Conservation (phyloP, 1,139 yeast species). For the Sugiyamaella japonica region DNA sequence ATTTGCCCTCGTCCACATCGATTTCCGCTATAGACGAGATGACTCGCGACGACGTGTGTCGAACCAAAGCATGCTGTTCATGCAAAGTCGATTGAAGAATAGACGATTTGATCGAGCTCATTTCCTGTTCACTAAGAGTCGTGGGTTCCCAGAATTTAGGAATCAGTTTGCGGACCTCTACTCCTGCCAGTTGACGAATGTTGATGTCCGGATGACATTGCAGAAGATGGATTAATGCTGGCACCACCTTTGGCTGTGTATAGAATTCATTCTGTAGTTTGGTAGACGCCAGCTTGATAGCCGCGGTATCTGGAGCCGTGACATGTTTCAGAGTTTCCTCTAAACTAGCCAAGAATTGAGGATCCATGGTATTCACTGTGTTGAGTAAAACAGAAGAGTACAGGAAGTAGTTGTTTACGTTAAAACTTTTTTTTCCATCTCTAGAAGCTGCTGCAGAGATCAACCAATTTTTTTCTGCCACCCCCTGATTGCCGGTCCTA, state of each 20-base stretch:
- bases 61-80: conserved; percentile 63
- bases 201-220: conserved; percentile 64
- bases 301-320: conserved; percentile 71
- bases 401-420: background rate
- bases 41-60: conserved; percentile 89
- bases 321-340: conserved; percentile 78
- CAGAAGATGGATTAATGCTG: conserved; percentile 79
- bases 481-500: background rate
- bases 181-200: conserved; percentile 83
- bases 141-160: conserved; percentile 59
- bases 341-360: conserved; percentile 63
- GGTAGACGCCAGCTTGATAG: conserved; percentile 79
- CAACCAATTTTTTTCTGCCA: conserved; percentile 8
- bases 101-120: conserved; percentile 59
- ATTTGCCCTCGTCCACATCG: conserved; percentile 65
- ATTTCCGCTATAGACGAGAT: conserved; percentile 80
- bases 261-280: conserved; percentile 75
- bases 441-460: background rate
- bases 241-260: conserved; percentile 67
- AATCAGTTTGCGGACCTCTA: conserved; percentile 87
- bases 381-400: conserved; percentile 14
- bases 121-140: conserved; percentile 25
- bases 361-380: conserved; percentile 54
- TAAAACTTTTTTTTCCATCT: conserved; percentile 8
- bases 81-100: conserved; percentile 69